phyloP scores from a whole-genome alignment of 202 grass and related monocot genomes.

The Musa balbisiana region DNA sequence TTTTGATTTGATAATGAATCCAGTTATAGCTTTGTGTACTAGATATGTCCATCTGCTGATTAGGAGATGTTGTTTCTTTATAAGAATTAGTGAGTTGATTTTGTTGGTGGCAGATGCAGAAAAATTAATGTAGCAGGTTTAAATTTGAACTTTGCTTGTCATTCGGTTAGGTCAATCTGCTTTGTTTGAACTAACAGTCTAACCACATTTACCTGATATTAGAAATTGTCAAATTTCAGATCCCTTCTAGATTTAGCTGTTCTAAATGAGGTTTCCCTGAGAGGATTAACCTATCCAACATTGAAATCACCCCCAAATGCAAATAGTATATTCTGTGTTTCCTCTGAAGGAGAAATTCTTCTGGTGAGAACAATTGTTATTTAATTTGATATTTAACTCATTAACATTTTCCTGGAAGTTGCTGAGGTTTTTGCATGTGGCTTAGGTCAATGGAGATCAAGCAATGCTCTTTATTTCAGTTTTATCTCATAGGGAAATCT shows the following conservation, averaged over 20 bases:
- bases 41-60: too few species aligned
- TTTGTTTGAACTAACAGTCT: background rate
- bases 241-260: slow-evolving; percentile 77
- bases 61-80: too few species aligned
- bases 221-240: slow-evolving; percentile 42
- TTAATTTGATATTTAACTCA: background rate
- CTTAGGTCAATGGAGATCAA: slow-evolving; percentile 61
- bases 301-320: slow-evolving; percentile 29
- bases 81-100: background rate
- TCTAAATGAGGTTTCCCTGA: slow-evolving; percentile 60
- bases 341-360: slow-evolving; percentile 76
- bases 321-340: slow-evolving; percentile 42
- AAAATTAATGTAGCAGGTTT: background rate
- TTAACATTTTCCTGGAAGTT: background rate
- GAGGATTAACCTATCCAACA: slow-evolving; percentile 53
- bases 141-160: background rate
- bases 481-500: slow-evolving; percentile 57
- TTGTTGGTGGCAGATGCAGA: background rate
- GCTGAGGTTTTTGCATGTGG: background rate
- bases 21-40: background rate
- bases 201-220: slow-evolving; percentile 21
- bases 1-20: background rate
- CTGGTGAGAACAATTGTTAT: slow-evolving; percentile 38
- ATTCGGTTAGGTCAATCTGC: background rate
- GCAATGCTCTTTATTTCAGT: slow-evolving; percentile 74